Evolutionary conservation across 1,284 basidiomycete species (phyloP).

Genomic region (Entoloma clypeatum): DNA sequence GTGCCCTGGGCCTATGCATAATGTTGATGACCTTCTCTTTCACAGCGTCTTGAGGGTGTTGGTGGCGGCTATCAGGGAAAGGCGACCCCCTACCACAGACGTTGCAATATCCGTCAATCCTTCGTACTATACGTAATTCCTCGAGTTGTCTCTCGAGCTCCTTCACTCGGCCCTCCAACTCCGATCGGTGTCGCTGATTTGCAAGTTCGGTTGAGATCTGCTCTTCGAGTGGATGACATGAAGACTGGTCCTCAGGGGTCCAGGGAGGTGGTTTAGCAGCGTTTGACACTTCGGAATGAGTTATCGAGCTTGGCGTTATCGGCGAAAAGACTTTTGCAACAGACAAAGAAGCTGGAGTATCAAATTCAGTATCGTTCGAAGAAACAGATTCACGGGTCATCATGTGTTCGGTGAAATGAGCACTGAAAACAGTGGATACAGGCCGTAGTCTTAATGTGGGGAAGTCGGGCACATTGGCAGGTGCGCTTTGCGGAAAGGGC

Average conservation of each 20-base stretch:
- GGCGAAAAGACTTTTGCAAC: conserved; percentile 50
- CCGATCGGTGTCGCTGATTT: conserved; percentile 71
- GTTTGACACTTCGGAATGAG: conserved; percentile 23
- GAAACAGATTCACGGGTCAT: conserved; percentile 35
- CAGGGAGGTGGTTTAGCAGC: conserved; percentile 30
- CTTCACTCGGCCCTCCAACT: conserved; percentile 68
- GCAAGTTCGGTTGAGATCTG: conserved; percentile 55
- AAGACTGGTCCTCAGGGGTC: conserved; percentile 41
- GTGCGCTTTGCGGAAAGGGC: conserved; percentile 53
- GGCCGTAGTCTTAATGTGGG: conserved; percentile 67
- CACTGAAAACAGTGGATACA: conserved; percentile 70
- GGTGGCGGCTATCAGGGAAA: conserved; percentile 7
- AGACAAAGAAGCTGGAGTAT: conserved; percentile 49
- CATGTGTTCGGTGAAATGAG: conserved; percentile 65
- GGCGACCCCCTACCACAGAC: conserved; percentile 53
- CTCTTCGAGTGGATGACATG: conserved; percentile 56
- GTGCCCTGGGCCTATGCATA: conserved; percentile 65
- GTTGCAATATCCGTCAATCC: conserved; percentile 47
- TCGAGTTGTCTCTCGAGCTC: conserved; percentile 67
- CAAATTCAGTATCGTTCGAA: conserved; percentile 39
- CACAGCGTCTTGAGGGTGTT: conserved; percentile 16
- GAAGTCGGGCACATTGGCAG: conserved; percentile 58
- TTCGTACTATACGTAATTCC: conserved; percentile 41
- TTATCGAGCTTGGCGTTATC: conserved; percentile 42
- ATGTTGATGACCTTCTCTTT: conserved; percentile 36